Percentiles rank a stretch among this genome's conserved stretches.
Evolutionary conservation across 371 early-diverging fungal species (phyloP).

Genomic region (Fennellomyces sp.): DNA sequence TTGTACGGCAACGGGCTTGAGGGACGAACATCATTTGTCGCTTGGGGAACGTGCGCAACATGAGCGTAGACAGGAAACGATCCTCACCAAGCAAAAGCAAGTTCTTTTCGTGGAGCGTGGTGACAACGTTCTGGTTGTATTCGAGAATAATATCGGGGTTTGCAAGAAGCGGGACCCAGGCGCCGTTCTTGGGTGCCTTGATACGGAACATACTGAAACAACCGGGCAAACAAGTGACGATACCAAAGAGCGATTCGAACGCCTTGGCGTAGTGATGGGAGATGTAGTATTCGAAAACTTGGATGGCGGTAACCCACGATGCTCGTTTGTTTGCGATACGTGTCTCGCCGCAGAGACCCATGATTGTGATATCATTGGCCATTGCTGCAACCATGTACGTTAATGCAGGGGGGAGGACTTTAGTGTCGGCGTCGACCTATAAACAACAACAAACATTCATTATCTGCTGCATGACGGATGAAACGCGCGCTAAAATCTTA

Average conservation of each 20-base stretch:
- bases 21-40: constrained; percentile 95
- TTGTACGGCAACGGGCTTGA: constrained; percentile 82
- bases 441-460: neutral
- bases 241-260: constrained; percentile 96
- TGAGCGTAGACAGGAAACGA: constrained; percentile 92
- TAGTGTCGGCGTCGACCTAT: constrained; percentile 95
- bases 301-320: constrained; percentile 61
- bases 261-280: constrained; percentile 95
- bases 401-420: constrained; percentile 78
- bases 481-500: constrained; percentile 29
- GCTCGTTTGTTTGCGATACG: constrained; percentile 81
- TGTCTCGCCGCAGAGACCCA: constrained; percentile 90
- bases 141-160: constrained; percentile 88
- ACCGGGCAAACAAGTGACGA: constrained; percentile 98
- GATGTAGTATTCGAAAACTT: constrained; percentile 96
- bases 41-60: constrained; percentile 92
- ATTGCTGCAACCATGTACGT: constrained; percentile 81
- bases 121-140: constrained; percentile 91
- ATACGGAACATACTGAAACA: constrained; percentile 94
- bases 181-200: constrained; percentile 78
- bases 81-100: constrained; percentile 95
- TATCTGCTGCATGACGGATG: neutral
- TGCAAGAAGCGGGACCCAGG: constrained; percentile 84
- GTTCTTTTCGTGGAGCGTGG: constrained; percentile 96
- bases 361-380: constrained; percentile 81